Percentiles rank a stretch among this genome's conserved stretches.
Evolutionary conservation across 2,329 filamentous ascomycete genomes (phyloP).

Genomic region (Clonostachys rosea): DNA sequence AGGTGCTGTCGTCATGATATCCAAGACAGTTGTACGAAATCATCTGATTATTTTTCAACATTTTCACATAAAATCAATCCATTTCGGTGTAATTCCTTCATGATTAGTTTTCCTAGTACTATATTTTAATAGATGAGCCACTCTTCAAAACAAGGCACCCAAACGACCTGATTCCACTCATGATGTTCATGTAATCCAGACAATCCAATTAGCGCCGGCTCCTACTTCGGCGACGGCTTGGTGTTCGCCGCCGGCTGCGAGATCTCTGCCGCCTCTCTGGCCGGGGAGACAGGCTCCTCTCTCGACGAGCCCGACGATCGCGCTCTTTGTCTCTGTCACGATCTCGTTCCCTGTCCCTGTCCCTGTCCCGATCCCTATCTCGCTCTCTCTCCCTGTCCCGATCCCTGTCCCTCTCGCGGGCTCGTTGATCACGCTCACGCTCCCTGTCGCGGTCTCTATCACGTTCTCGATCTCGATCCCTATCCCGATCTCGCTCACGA

Average conservation of each 20-base stretch:
- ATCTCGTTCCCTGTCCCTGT: constrained; percentile 20
- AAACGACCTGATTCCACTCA: no score
- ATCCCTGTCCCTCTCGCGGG: constrained; percentile 24
- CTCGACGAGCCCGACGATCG: constrained; percentile 18
- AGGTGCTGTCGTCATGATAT: no score
- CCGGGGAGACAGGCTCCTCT: constrained; percentile 25
- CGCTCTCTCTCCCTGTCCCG: constrained; percentile 16
- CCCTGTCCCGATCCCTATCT: constrained; percentile 34
- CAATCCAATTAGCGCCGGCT: background rate
- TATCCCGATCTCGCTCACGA: constrained; percentile 19
- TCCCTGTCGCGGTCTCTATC: constrained; percentile 30
- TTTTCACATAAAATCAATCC: background rate
- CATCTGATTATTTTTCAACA: background rate
- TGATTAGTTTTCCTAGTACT: no score
- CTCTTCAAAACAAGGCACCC: no score
- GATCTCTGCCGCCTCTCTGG: constrained; percentile 28
- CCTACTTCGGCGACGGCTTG: constrained; percentile 12
- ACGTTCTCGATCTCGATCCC: constrained; percentile 29
- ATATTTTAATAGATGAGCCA: no score
- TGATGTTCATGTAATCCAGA: no score
- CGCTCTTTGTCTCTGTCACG: constrained; percentile 36
- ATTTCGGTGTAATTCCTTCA: no score
- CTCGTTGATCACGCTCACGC: constrained; percentile 15
- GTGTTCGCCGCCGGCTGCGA: constrained; percentile 30
- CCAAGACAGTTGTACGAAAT: background rate